A percentile compares a stretch with the other conserved stretches of the same genome.
phyloP scores from a whole-genome alignment of 306 rosid genomes.

The Quercus rubra region DNA sequence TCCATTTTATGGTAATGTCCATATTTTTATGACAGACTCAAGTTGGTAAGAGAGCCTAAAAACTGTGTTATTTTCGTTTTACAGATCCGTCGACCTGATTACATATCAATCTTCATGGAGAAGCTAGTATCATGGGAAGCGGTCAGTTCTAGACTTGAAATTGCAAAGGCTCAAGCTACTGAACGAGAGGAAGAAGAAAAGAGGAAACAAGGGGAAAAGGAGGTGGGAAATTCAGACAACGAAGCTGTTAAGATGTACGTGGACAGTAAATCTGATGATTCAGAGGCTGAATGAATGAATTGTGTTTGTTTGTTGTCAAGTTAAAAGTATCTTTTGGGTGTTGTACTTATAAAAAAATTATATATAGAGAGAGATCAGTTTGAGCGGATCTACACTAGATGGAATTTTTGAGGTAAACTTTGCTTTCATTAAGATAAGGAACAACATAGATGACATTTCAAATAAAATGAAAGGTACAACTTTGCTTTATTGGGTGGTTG shows the following conservation, averaged over 20 bases:
- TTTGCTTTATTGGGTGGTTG: too few relatives aligned
- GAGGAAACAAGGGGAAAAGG: conserved; percentile 37
- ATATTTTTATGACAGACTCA: not conserved
- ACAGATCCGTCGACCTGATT: conserved; percentile 65
- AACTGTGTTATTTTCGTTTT: conserved; percentile 11
- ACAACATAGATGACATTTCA: too few relatives aligned
- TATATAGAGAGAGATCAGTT: not conserved
- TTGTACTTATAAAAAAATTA: not conserved
- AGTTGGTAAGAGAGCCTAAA: not conserved
- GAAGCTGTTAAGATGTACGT: conserved; percentile 35
- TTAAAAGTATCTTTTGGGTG: not conserved
- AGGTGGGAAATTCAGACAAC: conserved; percentile 10
- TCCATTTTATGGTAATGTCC: not conserved
- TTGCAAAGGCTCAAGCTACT: conserved; percentile 54
- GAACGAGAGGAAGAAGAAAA: conserved; percentile 52
- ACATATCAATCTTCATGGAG: conserved; percentile 63
- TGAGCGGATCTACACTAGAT: not conserved
- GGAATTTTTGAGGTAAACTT: too few relatives aligned
- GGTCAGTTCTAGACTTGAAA: conserved; percentile 62
- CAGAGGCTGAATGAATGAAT: conserved; percentile 34
- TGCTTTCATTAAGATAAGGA: too few relatives aligned
- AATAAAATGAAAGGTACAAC: too few relatives aligned
- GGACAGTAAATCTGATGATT: conserved; percentile 37
- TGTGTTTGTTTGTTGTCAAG: not conserved
- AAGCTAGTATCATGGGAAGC: conserved; percentile 90